phyloP scores from a whole-genome alignment of 768 basidiomycete genomes.

The Royoungia palumana region DNA sequence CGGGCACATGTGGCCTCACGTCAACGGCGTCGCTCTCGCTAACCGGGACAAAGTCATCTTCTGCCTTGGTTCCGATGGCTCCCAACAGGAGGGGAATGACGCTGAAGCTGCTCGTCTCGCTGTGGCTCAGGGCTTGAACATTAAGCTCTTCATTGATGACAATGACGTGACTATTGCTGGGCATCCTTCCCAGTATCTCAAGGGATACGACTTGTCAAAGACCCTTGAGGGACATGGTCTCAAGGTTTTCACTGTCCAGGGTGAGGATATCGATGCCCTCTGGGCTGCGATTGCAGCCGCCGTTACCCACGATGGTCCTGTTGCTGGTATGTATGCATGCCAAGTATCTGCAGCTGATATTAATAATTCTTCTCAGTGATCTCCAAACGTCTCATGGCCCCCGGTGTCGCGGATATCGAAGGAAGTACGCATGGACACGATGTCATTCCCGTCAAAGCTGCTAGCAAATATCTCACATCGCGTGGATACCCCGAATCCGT shows the following conservation, averaged over 20 bases:
- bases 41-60: conserved; percentile 75
- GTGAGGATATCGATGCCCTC: conserved; percentile 76
- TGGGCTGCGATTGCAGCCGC: conserved; percentile 63
- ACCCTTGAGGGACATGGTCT: conserved; percentile 82
- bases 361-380: conserved; percentile 46
- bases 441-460: conserved; percentile 78
- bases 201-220: conserved; percentile 67
- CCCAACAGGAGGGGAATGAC: conserved; percentile 89
- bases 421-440: conserved; percentile 81
- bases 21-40: conserved; percentile 82
- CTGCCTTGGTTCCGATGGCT: conserved; percentile 85
- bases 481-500: conserved; percentile 54
- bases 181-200: conserved; percentile 82
- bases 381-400: conserved; percentile 65
- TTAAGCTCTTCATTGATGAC: conserved; percentile 86
- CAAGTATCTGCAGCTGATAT: background rate
- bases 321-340: conserved; percentile 51
- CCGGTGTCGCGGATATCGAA: conserved; percentile 70
- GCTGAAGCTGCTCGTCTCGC: conserved; percentile 87
- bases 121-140: conserved; percentile 76
- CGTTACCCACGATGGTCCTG: conserved; percentile 67
- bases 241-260: conserved; percentile 67
- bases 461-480: conserved; percentile 65
- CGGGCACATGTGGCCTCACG: conserved; percentile 87
- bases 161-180: conserved; percentile 94